Conservation (phyloP, 2,329 filamentous ascomycete species). For the Sarocladiaceae sp. region DNA sequence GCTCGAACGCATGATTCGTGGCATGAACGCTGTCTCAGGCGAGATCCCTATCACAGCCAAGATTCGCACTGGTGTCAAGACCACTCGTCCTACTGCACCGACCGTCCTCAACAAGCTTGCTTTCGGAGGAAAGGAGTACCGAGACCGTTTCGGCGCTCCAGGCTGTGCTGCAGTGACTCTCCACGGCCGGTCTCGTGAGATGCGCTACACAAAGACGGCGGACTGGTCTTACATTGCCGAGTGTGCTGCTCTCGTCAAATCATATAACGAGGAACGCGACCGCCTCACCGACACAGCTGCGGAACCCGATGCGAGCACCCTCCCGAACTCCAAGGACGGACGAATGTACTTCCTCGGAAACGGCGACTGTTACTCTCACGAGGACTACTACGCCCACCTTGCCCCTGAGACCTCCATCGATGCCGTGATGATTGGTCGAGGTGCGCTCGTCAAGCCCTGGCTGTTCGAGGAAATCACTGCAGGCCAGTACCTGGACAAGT, state of each 20-base stretch:
- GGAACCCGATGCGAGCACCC: constrained; percentile 71
- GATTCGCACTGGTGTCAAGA: constrained; percentile 85
- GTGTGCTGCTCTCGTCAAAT: constrained; percentile 78
- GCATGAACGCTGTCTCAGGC: constrained; percentile 91
- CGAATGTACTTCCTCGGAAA: constrained; percentile 93
- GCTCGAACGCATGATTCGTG: constrained; percentile 88
- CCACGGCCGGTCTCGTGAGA: constrained; percentile 88
- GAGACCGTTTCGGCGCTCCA: constrained; percentile 65
- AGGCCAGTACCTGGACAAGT: constrained; percentile 94
- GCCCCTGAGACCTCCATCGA: constrained; percentile 71
- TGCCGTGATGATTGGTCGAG: constrained; percentile 94
- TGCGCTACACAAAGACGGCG: constrained; percentile 87
- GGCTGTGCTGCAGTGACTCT: constrained; percentile 95
- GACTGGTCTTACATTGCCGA: constrained; percentile 95
- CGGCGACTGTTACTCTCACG: constrained; percentile 91
- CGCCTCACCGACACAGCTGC: constrained; percentile 68
- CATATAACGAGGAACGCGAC: constrained; percentile 67
- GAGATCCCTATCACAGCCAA: constrained; percentile 92
- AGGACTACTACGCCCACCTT: constrained; percentile 78
- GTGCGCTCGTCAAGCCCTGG: constrained; percentile 96
- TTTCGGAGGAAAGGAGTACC: constrained; percentile 71
- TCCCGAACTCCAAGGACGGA: constrained; percentile 60
- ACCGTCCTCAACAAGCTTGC: constrained; percentile 80
- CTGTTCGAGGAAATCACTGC: constrained; percentile 93
- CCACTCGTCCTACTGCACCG: constrained; percentile 71